phyloP scores from a whole-genome alignment of 306 rosid species.

The Pyrus pyrifolia region DNA sequence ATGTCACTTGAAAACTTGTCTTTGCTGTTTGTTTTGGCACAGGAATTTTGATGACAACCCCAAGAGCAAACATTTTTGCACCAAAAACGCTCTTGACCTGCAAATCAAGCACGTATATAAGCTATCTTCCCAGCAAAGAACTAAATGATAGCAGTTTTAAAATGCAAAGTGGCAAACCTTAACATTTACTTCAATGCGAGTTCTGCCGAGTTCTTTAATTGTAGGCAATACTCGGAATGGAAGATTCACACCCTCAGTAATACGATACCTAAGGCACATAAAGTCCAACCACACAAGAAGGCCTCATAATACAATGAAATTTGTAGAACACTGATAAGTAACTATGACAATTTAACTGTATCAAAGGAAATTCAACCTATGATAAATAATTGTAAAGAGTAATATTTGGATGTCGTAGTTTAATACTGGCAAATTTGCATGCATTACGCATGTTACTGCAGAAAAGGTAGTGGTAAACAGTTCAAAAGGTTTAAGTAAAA shows the following conservation, averaged over 20 bases:
- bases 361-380: neutral
- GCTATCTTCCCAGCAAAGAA: conserved; percentile 1
- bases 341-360: neutral
- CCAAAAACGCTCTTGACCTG: conserved; percentile 93
- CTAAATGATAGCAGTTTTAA: conserved; percentile 10
- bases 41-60: conserved; percentile 84
- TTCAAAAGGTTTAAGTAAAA: neutral
- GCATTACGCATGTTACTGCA: neutral
- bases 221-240: conserved; percentile 93
- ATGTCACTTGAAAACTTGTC: conserved; percentile 79
- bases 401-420: neutral
- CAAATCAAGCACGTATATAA: conserved; percentile 5
- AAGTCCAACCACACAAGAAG: neutral
- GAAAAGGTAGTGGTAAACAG: neutral
- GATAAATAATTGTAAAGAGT: neutral
- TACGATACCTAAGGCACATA: conserved; percentile 60
- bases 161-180: conserved; percentile 44
- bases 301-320: neutral
- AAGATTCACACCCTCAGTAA: conserved; percentile 94
- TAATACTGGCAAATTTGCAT: neutral
- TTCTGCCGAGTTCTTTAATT: conserved; percentile 87
- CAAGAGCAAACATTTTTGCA: conserved; percentile 93
- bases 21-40: conserved; percentile 93
- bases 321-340: neutral
- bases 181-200: conserved; percentile 91